phyloP scores from a whole-genome alignment of 2,329 filamentous ascomycete genomes.

The Aureobasidium zeae region DNA sequence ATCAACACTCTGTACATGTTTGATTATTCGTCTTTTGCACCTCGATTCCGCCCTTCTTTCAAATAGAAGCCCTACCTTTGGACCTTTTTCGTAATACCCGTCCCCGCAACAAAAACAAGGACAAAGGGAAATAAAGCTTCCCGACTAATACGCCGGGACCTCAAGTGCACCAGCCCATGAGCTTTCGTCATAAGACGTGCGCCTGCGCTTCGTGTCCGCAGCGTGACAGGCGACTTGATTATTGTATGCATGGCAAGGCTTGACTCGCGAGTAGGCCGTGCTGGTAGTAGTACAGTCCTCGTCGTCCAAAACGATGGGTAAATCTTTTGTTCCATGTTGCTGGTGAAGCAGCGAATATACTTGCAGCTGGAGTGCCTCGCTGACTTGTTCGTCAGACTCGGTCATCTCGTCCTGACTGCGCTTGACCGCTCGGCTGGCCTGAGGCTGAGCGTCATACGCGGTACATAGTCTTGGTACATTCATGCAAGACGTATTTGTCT shows the following conservation, averaged over 20 bases:
- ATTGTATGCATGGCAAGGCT: not conserved
- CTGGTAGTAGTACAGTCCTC: conserved; percentile 10
- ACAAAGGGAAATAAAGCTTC: too few species aligned
- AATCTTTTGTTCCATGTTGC: not conserved
- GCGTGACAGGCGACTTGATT: not conserved
- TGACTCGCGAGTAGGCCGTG: not conserved
- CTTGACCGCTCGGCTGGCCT: conserved; percentile 15
- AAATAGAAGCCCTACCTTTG: too few species aligned
- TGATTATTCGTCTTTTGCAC: conserved; percentile 6
- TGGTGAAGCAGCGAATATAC: not conserved
- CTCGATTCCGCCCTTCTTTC: too few species aligned
- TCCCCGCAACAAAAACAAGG: not conserved
- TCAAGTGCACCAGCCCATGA: not conserved
- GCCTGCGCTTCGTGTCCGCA: conserved; percentile 2
- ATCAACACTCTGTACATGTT: conserved; percentile 5
- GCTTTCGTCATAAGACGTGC: not conserved
- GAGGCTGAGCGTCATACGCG: conserved; percentile 15
- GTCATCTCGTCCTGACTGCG: not conserved
- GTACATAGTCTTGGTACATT: not conserved
- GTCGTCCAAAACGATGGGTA: conserved; percentile 10
- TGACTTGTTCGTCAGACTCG: conserved; percentile 1
- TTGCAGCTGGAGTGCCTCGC: not conserved
- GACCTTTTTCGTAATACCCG: not conserved
- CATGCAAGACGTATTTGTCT: not conserved
- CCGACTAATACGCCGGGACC: conserved; percentile 10